phyloP scores from a whole-genome alignment of 2,329 filamentous ascomycete species.

The Setomelanomma holmii region DNA sequence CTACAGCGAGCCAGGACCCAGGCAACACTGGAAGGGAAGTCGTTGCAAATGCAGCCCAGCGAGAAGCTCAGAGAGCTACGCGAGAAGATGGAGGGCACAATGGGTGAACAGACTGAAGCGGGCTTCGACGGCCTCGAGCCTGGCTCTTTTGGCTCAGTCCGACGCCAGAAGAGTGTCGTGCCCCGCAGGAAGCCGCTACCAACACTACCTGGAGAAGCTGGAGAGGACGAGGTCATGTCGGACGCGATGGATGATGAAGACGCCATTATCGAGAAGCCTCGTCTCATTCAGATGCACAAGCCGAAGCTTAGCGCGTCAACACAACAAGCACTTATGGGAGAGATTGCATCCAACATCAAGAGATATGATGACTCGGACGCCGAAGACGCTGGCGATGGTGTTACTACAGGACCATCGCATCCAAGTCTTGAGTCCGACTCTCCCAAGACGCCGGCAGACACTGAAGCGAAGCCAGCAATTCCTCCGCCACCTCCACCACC shows the following conservation, averaged over 20 bases:
- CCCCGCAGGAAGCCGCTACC: slow-evolving; percentile 48
- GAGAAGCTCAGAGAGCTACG: slow-evolving; percentile 90
- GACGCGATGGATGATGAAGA: slow-evolving; percentile 58
- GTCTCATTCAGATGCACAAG: slow-evolving; percentile 78
- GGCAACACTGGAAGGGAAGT: slow-evolving; percentile 92
- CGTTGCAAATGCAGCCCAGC: slow-evolving; percentile 84
- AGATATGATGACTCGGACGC: slow-evolving; percentile 76
- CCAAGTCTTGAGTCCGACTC: slow-evolving; percentile 75
- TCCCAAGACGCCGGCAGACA: slow-evolving; percentile 71
- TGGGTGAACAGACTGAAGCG: slow-evolving; percentile 42
- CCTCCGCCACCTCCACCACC: slow-evolving; percentile 59
- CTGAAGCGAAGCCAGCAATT: slow-evolving; percentile 48
- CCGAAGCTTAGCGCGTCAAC: slow-evolving; percentile 69
- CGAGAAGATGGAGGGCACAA: slow-evolving; percentile 84
- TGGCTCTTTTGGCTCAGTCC: slow-evolving; percentile 66
- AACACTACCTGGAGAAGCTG: slow-evolving; percentile 41
- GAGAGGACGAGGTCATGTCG: slow-evolving; percentile 46
- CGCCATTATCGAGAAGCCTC: slow-evolving; percentile 77
- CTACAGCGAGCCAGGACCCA: slow-evolving; percentile 97
- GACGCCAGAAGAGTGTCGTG: slow-evolving; percentile 51
- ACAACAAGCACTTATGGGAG: slow-evolving; percentile 70
- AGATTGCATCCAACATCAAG: slow-evolving; percentile 79
- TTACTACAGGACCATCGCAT: slow-evolving; percentile 77
- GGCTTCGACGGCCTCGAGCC: slow-evolving; percentile 48
- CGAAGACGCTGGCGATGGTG: slow-evolving; percentile 68